Evolutionary conservation across 345 rosid species (phyloP).

Genomic region (Triadica sebifera): DNA sequence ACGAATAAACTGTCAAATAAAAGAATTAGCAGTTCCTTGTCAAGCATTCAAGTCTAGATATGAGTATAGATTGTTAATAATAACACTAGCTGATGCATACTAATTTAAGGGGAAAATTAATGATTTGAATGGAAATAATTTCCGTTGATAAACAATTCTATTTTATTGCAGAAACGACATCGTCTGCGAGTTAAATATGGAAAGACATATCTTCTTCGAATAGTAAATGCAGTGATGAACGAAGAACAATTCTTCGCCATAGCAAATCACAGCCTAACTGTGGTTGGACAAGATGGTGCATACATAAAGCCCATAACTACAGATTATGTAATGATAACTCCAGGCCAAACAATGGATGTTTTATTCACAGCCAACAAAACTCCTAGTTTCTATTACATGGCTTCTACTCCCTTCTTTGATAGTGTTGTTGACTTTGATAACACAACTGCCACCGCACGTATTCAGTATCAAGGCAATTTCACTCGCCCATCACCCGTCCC

Average conservation of each 20-base stretch:
- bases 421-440: constrained; percentile 15
- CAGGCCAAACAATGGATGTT: constrained; percentile 42
- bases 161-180: not conserved
- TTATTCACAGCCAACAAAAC: constrained; percentile 25
- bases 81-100: too few species aligned
- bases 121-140: too few species aligned
- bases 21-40: too few species aligned
- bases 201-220: constrained; percentile 40
- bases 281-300: constrained; percentile 42
- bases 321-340: constrained; percentile 15
- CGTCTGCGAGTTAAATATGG: constrained; percentile 27
- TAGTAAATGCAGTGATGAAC: constrained; percentile 31
- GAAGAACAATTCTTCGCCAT: constrained; percentile 39
- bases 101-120: too few species aligned
- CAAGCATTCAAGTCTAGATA: too few species aligned
- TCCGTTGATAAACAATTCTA: too few species aligned
- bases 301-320: constrained; percentile 44
- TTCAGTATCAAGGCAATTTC: constrained; percentile 37
- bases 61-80: too few species aligned
- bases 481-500: not conserved
- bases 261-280: constrained; percentile 39
- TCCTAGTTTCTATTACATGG: constrained; percentile 17
- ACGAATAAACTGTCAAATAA: too few species aligned
- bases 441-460: constrained; percentile 24
- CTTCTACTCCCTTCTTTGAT: not conserved